Percentiles rank a stretch among this genome's conserved stretches.
These are phyloP conservation scores for Diaporthe citri DNA, from an alignment of 2,329 filamentous ascomycete species.

Conservation along the genomic window DNA sequence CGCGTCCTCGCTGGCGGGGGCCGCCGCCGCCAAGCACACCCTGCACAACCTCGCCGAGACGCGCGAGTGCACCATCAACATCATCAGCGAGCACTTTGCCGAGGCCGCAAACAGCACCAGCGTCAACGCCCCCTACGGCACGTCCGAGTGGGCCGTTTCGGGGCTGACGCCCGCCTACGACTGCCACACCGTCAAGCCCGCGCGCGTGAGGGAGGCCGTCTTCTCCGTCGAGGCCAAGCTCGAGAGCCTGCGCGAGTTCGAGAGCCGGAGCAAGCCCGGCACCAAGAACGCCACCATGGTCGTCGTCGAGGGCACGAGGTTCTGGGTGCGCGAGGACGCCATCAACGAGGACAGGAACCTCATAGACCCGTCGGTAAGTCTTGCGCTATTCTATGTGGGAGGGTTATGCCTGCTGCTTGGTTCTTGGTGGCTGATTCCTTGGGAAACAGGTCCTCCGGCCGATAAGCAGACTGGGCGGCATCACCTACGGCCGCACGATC, in stretches of 20 bases:
- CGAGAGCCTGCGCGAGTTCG: conserved; percentile 81
- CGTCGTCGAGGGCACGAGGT: conserved; percentile 85
- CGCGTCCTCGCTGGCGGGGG: conserved; percentile 59
- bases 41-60: conserved; percentile 78
- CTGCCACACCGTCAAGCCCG: conserved; percentile 74
- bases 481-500: conserved; percentile 81
- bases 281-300: conserved; percentile 81
- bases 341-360: conserved; percentile 81
- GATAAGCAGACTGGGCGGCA: conserved; percentile 84
- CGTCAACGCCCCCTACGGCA: conserved; percentile 82
- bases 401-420: not conserved
- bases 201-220: conserved; percentile 84
- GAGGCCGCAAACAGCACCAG: conserved; percentile 89
- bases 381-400: not conserved
- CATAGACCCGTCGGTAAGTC: conserved; percentile 76
- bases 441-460: conserved; percentile 74
- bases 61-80: conserved; percentile 84
- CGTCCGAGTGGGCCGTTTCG: conserved; percentile 83
- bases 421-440: not conserved
- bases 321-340: conserved; percentile 92
- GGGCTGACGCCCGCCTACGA: conserved; percentile 79
- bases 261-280: conserved; percentile 77
- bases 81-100: conserved; percentile 85
- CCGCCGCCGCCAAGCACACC: conserved; percentile 78
- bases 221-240: conserved; percentile 87